Percentiles rank a stretch among this genome's conserved stretches.
Evolutionary conservation across 805 yeast species (phyloP).

Genomic region (Candida ficus): DNA sequence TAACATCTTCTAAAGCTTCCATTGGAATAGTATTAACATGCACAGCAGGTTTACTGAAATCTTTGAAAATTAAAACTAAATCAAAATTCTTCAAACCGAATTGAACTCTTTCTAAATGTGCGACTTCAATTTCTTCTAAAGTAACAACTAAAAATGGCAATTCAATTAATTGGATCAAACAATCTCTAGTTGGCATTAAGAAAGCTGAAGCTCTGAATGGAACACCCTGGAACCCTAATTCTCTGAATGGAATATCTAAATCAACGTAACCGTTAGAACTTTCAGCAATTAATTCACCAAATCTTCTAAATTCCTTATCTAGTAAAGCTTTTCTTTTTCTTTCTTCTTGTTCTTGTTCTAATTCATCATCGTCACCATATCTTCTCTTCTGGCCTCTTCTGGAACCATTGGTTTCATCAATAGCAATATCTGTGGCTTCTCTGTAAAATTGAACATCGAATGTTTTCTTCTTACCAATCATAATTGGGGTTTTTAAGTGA

Average conservation of each 20-base stretch:
- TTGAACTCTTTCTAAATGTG: constrained; percentile 94
- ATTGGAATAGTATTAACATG: constrained; percentile 94
- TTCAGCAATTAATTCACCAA: constrained; percentile 88
- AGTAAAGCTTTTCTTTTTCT: constrained; percentile 84
- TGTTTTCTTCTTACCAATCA: constrained; percentile 94
- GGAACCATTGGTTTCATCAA: constrained; percentile 95
- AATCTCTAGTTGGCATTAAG: constrained; percentile 96
- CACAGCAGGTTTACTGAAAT: constrained; percentile 79
- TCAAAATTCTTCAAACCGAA: constrained; percentile 96
- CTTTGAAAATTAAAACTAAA: constrained; percentile 93
- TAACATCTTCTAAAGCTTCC: constrained; percentile 85
- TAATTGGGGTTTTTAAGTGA: constrained; percentile 86
- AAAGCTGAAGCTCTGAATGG: constrained; percentile 91
- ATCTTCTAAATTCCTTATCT: constrained; percentile 85
- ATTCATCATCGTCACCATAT: constrained; percentile 97
- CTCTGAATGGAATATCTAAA: constrained; percentile 92
- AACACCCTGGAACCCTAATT: constrained; percentile 95
- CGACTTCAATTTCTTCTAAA: constrained; percentile 86
- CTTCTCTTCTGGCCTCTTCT: constrained; percentile 66
- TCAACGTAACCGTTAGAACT: constrained; percentile 80
- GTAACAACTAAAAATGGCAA: constrained; percentile 94
- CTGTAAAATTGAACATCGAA: constrained; percentile 94
- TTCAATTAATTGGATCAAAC: constrained; percentile 88
- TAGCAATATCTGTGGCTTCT: constrained; percentile 93
- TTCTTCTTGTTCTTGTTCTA: constrained; percentile 98